Conservation (phyloP, 2,329 filamentous ascomycete species). For the Ophioceras dolichostomum region DNA sequence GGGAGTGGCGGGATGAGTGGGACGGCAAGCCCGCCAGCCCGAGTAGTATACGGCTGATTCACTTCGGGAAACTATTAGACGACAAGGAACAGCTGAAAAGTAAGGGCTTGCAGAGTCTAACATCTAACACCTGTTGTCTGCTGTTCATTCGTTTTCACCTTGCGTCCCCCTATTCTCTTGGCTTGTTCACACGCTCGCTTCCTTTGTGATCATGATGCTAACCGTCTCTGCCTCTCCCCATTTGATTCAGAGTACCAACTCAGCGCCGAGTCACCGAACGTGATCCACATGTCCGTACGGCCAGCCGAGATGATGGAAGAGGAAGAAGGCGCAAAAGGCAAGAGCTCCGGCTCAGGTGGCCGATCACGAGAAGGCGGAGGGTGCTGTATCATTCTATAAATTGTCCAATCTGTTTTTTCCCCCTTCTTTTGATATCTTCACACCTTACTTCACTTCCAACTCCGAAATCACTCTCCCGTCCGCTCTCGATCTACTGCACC, state of each 20-base stretch:
- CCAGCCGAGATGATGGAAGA: conserved; percentile 78
- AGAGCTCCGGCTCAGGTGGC: conserved; percentile 31
- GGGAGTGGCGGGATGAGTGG: conserved; percentile 91
- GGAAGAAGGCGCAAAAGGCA: conserved; percentile 58
- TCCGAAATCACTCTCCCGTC: too few relatives aligned
- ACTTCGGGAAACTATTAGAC: conserved; percentile 81
- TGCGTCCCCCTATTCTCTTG: background rate
- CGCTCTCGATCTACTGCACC: too few relatives aligned
- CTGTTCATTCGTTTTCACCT: background rate
- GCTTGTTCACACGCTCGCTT: background rate
- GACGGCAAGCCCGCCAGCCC: conserved; percentile 76
- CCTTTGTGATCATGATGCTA: background rate
- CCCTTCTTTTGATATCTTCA: too few relatives aligned
- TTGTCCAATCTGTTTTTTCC: too few relatives aligned
- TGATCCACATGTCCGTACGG: conserved; percentile 90
- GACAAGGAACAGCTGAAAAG: conserved; percentile 79
- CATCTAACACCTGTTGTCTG: background rate
- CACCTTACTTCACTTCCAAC: too few relatives aligned
- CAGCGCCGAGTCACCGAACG: conserved; percentile 61
- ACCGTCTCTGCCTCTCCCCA: background rate
- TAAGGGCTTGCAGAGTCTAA: conserved; percentile 28
- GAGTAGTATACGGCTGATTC: conserved; percentile 80
- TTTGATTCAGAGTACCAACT: conserved; percentile 61
- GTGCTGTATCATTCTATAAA: conserved; percentile 41
- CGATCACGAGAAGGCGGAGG: conserved; percentile 26